phyloP scores from a whole-genome alignment of 2,329 filamentous ascomycete genomes.

The Pseudomassariella vexata region DNA sequence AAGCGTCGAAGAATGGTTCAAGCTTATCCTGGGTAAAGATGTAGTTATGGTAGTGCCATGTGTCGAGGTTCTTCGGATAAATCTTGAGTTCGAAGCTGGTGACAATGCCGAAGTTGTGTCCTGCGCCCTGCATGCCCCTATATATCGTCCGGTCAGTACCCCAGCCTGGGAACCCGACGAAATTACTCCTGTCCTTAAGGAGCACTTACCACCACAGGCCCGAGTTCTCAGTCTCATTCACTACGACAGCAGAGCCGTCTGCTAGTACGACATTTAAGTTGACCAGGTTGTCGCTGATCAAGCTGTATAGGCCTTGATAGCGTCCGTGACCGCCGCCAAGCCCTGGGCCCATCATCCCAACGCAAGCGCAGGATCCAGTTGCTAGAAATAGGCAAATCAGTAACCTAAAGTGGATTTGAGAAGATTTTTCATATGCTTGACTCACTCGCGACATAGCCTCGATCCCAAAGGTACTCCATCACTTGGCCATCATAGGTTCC shows the following conservation, averaged over 20 bases:
- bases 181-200: too few relatives aligned
- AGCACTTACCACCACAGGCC: conserved; percentile 10
- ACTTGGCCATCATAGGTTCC: conserved; percentile 8
- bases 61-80: conserved; percentile 14
- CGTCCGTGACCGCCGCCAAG: conserved; percentile 21
- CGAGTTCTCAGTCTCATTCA: conserved; percentile 3
- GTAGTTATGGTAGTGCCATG: conserved; percentile 18
- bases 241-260: conserved; percentile 9
- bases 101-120: conserved; percentile 5
- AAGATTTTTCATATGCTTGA: not conserved
- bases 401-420: not conserved
- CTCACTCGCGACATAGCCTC: conserved; percentile 9
- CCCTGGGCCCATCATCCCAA: conserved; percentile 14
- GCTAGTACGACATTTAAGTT: conserved; percentile 13
- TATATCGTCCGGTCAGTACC: too few relatives aligned
- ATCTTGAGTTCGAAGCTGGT: conserved; percentile 26
- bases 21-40: conserved; percentile 13
- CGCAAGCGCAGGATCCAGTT: conserved; percentile 15
- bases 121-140: conserved; percentile 5
- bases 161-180: too few relatives aligned
- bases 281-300: conserved; percentile 13
- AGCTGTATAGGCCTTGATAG: conserved; percentile 17
- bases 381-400: conserved; percentile 4
- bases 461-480: conserved; percentile 7
- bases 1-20: conserved; percentile 14